Percentiles rank a stretch among this genome's conserved stretches.
Evolutionary conservation across 225 moss, liverwort and hornwort genomes (phyloP).

Genomic region (Climacium dendroides): DNA sequence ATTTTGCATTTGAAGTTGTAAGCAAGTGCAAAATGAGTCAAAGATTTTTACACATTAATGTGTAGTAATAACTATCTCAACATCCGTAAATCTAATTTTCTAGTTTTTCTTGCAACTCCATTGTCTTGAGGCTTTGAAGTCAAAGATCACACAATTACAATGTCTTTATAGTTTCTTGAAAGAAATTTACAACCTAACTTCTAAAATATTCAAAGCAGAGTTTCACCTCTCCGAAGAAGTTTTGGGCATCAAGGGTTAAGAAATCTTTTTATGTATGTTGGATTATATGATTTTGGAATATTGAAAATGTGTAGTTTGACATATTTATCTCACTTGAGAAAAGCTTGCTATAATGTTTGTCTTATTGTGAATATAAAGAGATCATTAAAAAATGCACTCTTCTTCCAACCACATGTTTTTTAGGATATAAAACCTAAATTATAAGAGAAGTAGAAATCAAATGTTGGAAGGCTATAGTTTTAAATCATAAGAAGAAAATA

Average conservation of each 20-base stretch:
- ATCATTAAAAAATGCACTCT: background rate
- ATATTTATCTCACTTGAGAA: background rate
- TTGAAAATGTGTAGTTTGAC: background rate
- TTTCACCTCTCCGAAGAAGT: fast-evolving
- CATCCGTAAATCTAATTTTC: background rate
- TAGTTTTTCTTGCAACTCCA: too few relatives aligned
- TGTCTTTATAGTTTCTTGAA: background rate
- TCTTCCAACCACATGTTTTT: background rate
- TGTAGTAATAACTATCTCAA: background rate
- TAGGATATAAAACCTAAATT: too few relatives aligned
- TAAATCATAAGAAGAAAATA: fast-evolving
- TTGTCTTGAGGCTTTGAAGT: background rate
- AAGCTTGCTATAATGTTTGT: background rate
- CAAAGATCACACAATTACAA: fast-evolving
- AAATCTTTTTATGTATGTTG: background rate
- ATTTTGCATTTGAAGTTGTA: background rate
- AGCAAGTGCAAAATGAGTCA: background rate
- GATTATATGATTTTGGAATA: background rate
- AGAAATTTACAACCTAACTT: fast-evolving
- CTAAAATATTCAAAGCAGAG: background rate
- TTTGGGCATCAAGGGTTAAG: fast-evolving
- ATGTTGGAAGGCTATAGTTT: background rate
- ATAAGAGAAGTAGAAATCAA: background rate
- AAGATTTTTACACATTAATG: fast-evolving
- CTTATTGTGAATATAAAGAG: background rate